A percentile compares a stretch with the other conserved stretches of the same genome.
Conservation (phyloP, 169 alveolate genomes). For the Babesia gibsoni region DNA sequence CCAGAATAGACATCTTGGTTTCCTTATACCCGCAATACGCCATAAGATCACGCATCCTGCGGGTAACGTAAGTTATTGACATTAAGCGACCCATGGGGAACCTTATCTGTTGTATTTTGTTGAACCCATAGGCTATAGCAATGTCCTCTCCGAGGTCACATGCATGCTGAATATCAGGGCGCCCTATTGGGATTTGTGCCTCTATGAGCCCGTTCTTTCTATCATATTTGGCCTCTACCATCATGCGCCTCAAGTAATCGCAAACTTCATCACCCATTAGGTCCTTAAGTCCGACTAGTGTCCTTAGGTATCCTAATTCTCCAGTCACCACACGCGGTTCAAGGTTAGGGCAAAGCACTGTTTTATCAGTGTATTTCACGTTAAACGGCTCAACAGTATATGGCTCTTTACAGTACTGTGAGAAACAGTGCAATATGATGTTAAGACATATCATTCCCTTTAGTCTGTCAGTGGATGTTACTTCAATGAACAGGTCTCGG, state of each 20-base stretch:
- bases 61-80: constrained; percentile 18
- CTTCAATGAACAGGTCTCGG: constrained; percentile 93
- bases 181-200: constrained; percentile 83
- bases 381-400: constrained; percentile 29
- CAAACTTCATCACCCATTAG: constrained; percentile 57
- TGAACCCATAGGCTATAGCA: constrained; percentile 93
- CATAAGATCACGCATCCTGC: constrained; percentile 54
- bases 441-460: constrained; percentile 67
- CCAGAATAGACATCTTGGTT: constrained; percentile 69
- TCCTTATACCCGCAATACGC: constrained; percentile 68
- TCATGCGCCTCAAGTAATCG: constrained; percentile 70
- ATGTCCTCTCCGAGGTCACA: constrained; percentile 96
- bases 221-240: constrained; percentile 55
- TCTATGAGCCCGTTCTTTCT: constrained; percentile 54
- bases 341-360: constrained; percentile 17
- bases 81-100: constrained; percentile 36
- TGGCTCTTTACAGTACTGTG: constrained; percentile 64
- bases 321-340: constrained; percentile 3
- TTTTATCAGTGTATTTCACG: constrained; percentile 11
- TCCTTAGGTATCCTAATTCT: constrained; percentile 49
- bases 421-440: constrained; percentile 77
- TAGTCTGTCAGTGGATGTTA: constrained; percentile 77
- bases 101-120: constrained; percentile 64
- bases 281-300: constrained; percentile 57
- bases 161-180: constrained; percentile 92